Percentiles rank a stretch among this genome's conserved stretches.
Evolutionary conservation across 2,329 filamentous ascomycete species (phyloP).

Genomic region (Diaporthe longicolla): DNA sequence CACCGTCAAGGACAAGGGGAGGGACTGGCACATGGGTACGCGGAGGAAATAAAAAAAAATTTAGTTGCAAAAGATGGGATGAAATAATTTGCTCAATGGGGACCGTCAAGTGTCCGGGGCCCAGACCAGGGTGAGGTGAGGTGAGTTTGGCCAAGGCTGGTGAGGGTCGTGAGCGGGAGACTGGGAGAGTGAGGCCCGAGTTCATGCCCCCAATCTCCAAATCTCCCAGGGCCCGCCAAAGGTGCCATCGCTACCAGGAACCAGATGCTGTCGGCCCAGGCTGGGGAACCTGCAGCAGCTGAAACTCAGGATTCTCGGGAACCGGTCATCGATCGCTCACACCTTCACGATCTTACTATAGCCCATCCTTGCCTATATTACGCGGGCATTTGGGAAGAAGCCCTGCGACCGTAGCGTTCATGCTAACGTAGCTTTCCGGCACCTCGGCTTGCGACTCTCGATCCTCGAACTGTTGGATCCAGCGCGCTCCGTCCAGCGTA

Average conservation of each 20-base stretch:
- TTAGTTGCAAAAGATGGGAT: constrained; percentile 22
- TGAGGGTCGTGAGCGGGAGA: neutral
- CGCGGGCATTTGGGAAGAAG: constrained; percentile 30
- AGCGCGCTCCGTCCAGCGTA: constrained; percentile 12
- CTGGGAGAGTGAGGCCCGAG: constrained; percentile 11
- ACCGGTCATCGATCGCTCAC: constrained; percentile 37
- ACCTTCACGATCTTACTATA: constrained; percentile 35
- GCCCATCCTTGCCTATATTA: constrained; percentile 16
- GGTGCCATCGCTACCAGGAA: constrained; percentile 32
- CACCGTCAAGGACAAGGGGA: constrained; percentile 28
- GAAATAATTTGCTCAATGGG: constrained; percentile 35
- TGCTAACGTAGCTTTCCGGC: constrained; percentile 17
- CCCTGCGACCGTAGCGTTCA: constrained; percentile 21
- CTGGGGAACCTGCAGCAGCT: constrained; percentile 35
- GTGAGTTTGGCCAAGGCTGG: constrained; percentile 9
- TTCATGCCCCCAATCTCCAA: constrained; percentile 22
- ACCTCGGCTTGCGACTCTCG: constrained; percentile 28
- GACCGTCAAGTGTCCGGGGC: constrained; percentile 21
- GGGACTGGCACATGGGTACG: constrained; percentile 11
- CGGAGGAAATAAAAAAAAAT: constrained; percentile 12
- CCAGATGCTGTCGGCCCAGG: constrained; percentile 17
- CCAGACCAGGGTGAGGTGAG: constrained; percentile 9
- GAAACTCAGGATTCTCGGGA: constrained; percentile 36
- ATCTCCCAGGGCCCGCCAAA: constrained; percentile 34
- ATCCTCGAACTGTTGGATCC: constrained; percentile 32